phyloP scores from a whole-genome alignment of 2,329 filamentous ascomycete genomes.

The Colletotrichum sp. region DNA sequence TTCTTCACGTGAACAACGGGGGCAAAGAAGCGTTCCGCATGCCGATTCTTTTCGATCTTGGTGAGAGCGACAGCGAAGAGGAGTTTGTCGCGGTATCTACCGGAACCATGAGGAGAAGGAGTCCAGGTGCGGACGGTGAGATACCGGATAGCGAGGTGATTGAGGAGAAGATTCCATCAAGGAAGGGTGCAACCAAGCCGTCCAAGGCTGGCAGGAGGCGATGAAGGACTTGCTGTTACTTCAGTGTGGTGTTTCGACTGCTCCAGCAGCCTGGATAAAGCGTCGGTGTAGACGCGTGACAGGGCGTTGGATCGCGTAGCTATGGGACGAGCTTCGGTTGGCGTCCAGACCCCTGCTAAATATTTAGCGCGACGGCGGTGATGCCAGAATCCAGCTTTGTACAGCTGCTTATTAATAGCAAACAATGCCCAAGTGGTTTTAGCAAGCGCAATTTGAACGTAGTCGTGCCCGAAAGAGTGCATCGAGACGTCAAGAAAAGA shows the following conservation, averaged over 20 bases:
- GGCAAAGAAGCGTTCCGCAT: slow-evolving; percentile 70
- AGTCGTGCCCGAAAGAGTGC: not conserved
- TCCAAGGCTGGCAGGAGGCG: slow-evolving; percentile 10
- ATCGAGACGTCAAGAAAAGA: not conserved
- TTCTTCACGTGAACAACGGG: slow-evolving; percentile 60
- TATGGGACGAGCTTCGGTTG: slow-evolving; percentile 14
- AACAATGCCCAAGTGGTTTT: not conserved
- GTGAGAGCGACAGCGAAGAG: slow-evolving; percentile 94
- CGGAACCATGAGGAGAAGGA: slow-evolving; percentile 88
- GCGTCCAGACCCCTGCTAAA: not conserved
- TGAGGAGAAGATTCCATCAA: slow-evolving; percentile 44
- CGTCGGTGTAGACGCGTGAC: not conserved
- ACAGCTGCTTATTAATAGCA: not conserved
- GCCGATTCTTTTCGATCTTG: slow-evolving; percentile 91
- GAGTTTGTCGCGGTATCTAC: slow-evolving; percentile 74
- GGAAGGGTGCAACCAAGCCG: slow-evolving; percentile 36
- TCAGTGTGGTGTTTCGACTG: not conserved
- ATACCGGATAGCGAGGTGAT: slow-evolving; percentile 60
- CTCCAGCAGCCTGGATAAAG: not conserved
- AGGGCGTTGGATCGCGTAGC: slow-evolving; percentile 14
- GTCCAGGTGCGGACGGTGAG: slow-evolving; percentile 74
- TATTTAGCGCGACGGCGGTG: slow-evolving; percentile 2
- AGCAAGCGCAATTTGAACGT: not conserved
- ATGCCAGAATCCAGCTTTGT: not conserved
- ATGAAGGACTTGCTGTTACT: not conserved